phyloP scores from a whole-genome alignment of 1,139 yeast genomes.

The Pichia sp. region DNA sequence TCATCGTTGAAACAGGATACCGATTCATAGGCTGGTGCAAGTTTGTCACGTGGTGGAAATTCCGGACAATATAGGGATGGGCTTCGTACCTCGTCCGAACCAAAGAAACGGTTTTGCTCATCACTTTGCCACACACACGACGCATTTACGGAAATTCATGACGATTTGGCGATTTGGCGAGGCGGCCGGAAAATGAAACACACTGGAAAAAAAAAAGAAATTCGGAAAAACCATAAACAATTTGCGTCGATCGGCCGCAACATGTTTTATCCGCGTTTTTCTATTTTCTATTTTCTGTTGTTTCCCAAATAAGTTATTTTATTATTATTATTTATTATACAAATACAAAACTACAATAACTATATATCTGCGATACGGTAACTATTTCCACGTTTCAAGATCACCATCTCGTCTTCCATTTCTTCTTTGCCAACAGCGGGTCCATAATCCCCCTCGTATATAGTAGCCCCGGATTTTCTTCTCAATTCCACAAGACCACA shows the following conservation, averaged over 20 bases:
- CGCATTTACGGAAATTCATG: too few species aligned
- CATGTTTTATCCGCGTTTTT: neutral
- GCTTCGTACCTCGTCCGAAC: too few species aligned
- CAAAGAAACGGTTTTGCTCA: too few species aligned
- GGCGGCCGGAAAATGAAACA: too few species aligned
- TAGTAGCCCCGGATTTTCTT: conserved; percentile 90
- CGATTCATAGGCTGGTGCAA: neutral
- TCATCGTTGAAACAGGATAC: neutral
- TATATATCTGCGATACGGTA: conserved; percentile 4
- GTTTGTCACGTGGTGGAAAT: neutral
- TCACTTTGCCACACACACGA: too few species aligned
- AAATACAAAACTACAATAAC: neutral
- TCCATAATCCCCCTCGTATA: conserved; percentile 95
- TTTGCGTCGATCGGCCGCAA: neutral
- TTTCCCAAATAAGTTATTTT: neutral
- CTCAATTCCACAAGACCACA: conserved; percentile 73
- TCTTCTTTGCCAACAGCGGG: conserved; percentile 37
- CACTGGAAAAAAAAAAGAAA: neutral
- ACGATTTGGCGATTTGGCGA: too few species aligned
- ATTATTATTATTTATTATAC: neutral
- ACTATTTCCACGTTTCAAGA: neutral
- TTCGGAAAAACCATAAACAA: neutral
- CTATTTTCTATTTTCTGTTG: too few species aligned
- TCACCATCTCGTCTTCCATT: conserved; percentile 30
- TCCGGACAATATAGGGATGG: too few species aligned